Evolutionary conservation across 208 protist genomes (phyloP), one percentile per base, ranked within the genome.

Genomic region (Leptomonas pyrrhocoris): DNA sequence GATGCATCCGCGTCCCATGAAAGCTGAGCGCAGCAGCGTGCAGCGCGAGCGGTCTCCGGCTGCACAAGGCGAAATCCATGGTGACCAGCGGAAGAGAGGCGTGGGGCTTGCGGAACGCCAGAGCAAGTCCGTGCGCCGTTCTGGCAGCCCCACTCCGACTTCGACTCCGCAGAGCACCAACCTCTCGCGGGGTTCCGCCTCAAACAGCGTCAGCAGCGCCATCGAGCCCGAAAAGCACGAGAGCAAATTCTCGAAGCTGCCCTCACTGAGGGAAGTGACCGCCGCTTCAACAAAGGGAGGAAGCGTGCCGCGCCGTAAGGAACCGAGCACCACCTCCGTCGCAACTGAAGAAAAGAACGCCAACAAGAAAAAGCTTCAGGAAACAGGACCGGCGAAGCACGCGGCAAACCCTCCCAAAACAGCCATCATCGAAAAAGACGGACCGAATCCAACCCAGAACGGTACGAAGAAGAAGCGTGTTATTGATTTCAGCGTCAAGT

Each of bases 401-500:
- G 23, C 27, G 50, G 27, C 12, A n/a, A 12, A 19, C 27, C 25
- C 23, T 48, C 43, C 16, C 4, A 48, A 3, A 48, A 38, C 34
- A 38, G 9, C 34, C 34, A 9, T 12, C 34, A 38, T 9, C 34
- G 9, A 38, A 3, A 38, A 9, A 38, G 34, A 3, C 9, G 34
- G 3, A 12, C 7, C 3, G 34, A 38, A 38, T 12, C 3, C 34
- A 38, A 13, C 50, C 11, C 3, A 21, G 36, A 56, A 56, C 6
- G 9, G 6, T 25, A 56, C 16, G 6, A 36, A 36, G 36, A 56
- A 31, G 8, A n/a, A 56, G 30, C 50, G 50, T 2, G 50, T 19
- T 4, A 56, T 56, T 36, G 50, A 56, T 25, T 56, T 56, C 27
- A 36, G 12, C 19, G 50, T 25, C 27, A 56, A 56, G 50, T 56